Evolutionary conservation across 163 green algal genomes (phyloP).

Genomic region (Scenedesmus sp.): DNA sequence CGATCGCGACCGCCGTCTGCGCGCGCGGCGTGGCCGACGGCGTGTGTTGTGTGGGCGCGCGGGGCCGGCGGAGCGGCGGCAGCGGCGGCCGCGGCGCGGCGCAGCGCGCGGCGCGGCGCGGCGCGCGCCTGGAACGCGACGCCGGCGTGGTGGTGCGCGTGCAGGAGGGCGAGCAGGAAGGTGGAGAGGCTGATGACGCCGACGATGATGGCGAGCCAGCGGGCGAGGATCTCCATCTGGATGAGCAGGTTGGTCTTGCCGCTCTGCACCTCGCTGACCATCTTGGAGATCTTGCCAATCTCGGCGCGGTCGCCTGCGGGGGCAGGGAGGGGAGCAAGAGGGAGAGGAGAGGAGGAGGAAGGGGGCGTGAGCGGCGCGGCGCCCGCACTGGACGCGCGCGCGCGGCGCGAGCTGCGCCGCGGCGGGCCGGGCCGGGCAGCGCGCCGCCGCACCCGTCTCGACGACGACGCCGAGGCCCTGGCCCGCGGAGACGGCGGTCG

Average conservation of each 20-base stretch:
- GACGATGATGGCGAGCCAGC: conserved; percentile 55
- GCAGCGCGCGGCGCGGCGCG: too few relatives aligned
- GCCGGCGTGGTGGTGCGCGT: not conserved
- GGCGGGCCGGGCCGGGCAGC: too few relatives aligned
- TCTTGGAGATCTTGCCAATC: conserved; percentile 70
- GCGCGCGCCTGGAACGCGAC: conserved; percentile 22
- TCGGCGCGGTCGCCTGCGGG: conserved; percentile 41
- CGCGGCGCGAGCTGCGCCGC: too few relatives aligned
- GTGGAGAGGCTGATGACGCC: conserved; percentile 65
- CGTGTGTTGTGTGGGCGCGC: too few relatives aligned
- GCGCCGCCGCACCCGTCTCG: conserved; percentile 88
- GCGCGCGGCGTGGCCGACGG: too few relatives aligned
- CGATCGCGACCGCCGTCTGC: conserved; percentile 9
- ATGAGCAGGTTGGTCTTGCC: conserved; percentile 65
- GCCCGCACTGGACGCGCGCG: too few relatives aligned
- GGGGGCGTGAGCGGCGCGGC: too few relatives aligned
- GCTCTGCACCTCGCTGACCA: conserved; percentile 30
- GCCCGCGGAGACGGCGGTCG: conserved; percentile 66
- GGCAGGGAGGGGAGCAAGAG: not conserved
- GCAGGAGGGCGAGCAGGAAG: conserved; percentile 63
- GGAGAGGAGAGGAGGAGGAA: too few relatives aligned
- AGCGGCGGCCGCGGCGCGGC: not conserved
- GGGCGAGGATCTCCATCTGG: conserved; percentile 54
- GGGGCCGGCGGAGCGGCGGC: too few relatives aligned
- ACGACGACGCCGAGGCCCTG: conserved; percentile 65